These are phyloP conservation scores for Globisporangium polare DNA, from an alignment of 352 stramenopile genomes.

Conservation along the genomic window DNA sequence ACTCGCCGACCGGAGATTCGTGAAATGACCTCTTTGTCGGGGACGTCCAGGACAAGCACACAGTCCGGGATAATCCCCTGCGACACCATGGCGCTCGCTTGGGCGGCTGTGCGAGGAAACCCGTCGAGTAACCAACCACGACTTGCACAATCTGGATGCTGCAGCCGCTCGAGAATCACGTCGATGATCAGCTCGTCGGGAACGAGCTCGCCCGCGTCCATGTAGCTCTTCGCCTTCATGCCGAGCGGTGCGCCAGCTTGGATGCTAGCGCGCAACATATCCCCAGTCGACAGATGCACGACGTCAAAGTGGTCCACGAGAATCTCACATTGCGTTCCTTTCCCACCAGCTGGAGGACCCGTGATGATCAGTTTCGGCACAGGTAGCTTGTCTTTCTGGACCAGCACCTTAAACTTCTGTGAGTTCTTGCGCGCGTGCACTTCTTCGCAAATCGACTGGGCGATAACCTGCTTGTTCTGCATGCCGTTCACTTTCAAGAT, in stretches of 20 bases:
- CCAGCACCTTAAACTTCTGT: slow-evolving; percentile 36
- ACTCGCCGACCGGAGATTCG: slow-evolving; percentile 95
- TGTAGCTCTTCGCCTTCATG: slow-evolving; percentile 85
- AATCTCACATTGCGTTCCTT: slow-evolving; percentile 94
- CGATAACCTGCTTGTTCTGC: slow-evolving; percentile 39
- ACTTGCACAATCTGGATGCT: slow-evolving; percentile 74
- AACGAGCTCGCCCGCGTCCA: slow-evolving; percentile 89
- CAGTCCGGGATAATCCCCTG: slow-evolving; percentile 71
- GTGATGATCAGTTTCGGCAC: slow-evolving; percentile 77
- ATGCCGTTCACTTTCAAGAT: slow-evolving; percentile 43
- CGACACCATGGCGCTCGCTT: slow-evolving; percentile 81
- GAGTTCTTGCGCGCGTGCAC: slow-evolving; percentile 33
- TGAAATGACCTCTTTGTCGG: slow-evolving; percentile 92
- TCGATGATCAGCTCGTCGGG: slow-evolving; percentile 93
- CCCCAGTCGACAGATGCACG: slow-evolving; percentile 91
- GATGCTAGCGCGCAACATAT: slow-evolving; percentile 90
- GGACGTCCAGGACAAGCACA: slow-evolving; percentile 93
- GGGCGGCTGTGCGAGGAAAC: slow-evolving; percentile 87
- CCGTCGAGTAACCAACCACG: slow-evolving; percentile 93
- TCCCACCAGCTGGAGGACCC: slow-evolving; percentile 89
- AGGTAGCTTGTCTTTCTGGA: slow-evolving; percentile 16
- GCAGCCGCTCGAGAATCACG: slow-evolving; percentile 72
- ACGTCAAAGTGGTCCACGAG: slow-evolving; percentile 87
- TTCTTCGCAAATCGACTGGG: slow-evolving; percentile 31
- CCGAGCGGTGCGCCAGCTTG: slow-evolving; percentile 52